A percentile compares a stretch with the other conserved stretches of the same genome.
Evolutionary conservation across 202 grass and related monocot species (phyloP).

Genomic region (Carex sylvatica): DNA sequence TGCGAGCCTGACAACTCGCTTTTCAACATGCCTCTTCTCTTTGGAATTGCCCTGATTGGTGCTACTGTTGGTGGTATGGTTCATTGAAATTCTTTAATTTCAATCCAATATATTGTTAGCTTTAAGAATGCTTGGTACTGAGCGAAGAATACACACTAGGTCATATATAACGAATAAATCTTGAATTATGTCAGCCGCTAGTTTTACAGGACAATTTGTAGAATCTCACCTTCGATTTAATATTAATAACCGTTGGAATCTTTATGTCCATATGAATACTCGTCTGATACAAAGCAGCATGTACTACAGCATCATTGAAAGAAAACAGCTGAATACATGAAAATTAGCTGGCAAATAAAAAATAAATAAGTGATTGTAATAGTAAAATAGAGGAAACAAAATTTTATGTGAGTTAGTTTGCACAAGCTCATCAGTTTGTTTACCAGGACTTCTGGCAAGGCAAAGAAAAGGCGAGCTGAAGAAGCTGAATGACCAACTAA

Average conservation of each 20-base stretch:
- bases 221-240: conserved; percentile 1
- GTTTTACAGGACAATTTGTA: background rate
- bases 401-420: background rate
- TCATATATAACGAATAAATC: background rate
- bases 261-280: background rate
- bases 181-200: background rate
- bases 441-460: conserved; percentile 71
- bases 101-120: background rate
- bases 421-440: background rate
- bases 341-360: background rate
- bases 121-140: background rate
- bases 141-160: background rate
- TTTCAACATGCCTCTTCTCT: conserved; percentile 85
- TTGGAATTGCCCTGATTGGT: conserved; percentile 89
- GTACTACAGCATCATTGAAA: background rate
- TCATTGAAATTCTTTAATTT: conserved; percentile 18
- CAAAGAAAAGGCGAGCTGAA: conserved; percentile 85
- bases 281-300: background rate
- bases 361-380: background rate
- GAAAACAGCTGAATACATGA: background rate
- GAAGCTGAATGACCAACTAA: conserved; percentile 82
- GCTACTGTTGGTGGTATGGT: conserved; percentile 92
- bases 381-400: background rate
- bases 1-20: conserved; percentile 70
- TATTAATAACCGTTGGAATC: background rate